Evolutionary conservation across 139 green algal genomes (phyloP), one percentile per base, ranked within the genome.

Genomic region (Auxenochlorella protothecoides): DNA sequence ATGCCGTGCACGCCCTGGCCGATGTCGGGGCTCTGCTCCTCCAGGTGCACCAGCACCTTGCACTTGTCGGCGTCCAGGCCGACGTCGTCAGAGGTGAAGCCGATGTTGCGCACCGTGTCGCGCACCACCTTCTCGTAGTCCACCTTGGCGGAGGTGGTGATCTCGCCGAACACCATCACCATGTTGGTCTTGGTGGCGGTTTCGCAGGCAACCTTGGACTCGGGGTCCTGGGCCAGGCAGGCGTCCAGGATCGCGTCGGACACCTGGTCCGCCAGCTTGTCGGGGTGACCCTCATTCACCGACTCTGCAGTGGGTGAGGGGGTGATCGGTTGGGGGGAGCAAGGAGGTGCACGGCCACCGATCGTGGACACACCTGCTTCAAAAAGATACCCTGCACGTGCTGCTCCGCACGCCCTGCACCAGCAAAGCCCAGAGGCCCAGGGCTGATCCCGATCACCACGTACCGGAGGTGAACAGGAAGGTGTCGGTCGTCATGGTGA

Each of bases 81-180:
- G 3, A 97, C 90, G 66, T 97, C 95, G 55, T 91, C 87, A 7
- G 86, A 92, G 66, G 76, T 96, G 85, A 99, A 99, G 53, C 95
- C 95, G 71, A 99, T 96, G 54, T 96, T 89, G 61, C 81, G 74
- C 72, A 75, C 81, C 62, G 87, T 91, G 61, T 93, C 77, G 60
- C 89, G 81, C 53, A 93, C 88, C 59, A 88, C 62, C 14, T 89
- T 87, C 88, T 99, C 95, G 80, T 99, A 99, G 85, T 99, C 94
- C 16, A 97, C 92, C 86, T 98, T 97, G 70, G 95, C 95, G 76
- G 90, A 93, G 76, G 94, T 99, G 69, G 95, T 99, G 86, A 99
- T 99, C 86, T 99, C 95, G 68, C 95, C 95, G 74, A 99, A 99
- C 13, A 99, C 89, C 95, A 99, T 98, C 79, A 99, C 73, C 93